Conservation (phyloP, 75 land plant genomes). For the Sequoia sempervirens region DNA sequence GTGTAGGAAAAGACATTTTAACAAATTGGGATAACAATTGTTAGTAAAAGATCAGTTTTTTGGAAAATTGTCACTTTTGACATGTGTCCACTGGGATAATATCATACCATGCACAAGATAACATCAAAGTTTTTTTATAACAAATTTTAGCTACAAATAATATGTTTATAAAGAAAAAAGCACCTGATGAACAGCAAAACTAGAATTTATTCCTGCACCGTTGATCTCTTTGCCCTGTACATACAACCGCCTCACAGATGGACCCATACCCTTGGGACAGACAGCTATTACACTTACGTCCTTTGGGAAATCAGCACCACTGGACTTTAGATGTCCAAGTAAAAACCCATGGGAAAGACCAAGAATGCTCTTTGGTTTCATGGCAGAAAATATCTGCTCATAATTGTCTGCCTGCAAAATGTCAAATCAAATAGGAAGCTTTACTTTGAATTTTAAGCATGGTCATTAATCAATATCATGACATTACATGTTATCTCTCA, state of each 20-base stretch:
- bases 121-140: background rate
- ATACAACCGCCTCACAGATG: slow-evolving; percentile 93
- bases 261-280: slow-evolving; percentile 98
- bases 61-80: too few species aligned
- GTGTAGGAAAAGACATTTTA: too few species aligned
- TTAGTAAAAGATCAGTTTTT: too few species aligned
- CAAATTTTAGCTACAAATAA: background rate
- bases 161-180: background rate
- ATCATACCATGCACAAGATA: background rate
- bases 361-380: slow-evolving; percentile 93
- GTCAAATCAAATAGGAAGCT: background rate
- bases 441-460: background rate
- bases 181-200: slow-evolving; percentile 98
- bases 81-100: too few species aligned
- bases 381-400: slow-evolving; percentile 76
- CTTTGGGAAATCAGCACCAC: slow-evolving; percentile 78
- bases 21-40: too few species aligned
- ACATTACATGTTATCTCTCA: background rate
- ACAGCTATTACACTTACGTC: slow-evolving; percentile 97
- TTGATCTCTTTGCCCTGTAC: slow-evolving; percentile 97
- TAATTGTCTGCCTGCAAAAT: slow-evolving; percentile 86
- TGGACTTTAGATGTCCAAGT: slow-evolving; percentile 92
- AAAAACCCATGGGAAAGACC: slow-evolving; percentile 97
- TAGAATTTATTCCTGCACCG: slow-evolving; percentile 98
- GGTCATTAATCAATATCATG: background rate